These are phyloP conservation scores for Aspergillus sp. DNA, from an alignment of 2,329 filamentous ascomycete species.

Conservation along the genomic window DNA sequence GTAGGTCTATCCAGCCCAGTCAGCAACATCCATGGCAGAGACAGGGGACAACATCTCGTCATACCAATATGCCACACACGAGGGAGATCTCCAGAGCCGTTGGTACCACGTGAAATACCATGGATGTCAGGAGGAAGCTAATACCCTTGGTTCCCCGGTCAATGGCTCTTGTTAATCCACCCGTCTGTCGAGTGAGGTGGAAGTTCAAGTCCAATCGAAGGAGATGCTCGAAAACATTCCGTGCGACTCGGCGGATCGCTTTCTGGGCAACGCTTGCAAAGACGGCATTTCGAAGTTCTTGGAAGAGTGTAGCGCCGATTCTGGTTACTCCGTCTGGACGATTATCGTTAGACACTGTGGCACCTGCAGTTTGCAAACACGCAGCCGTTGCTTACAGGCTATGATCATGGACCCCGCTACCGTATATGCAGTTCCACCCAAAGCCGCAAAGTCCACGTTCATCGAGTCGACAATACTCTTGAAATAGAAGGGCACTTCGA, in stretches of 20 bases:
- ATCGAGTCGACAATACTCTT: conserved; percentile 97
- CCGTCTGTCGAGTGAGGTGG: conserved; percentile 90
- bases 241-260: conserved; percentile 85
- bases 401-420: conserved; percentile 91
- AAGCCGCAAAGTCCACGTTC: conserved; percentile 87
- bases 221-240: conserved; percentile 89
- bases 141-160: conserved; percentile 98
- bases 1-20: conserved; percentile 61
- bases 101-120: conserved; percentile 96
- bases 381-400: conserved; percentile 59
- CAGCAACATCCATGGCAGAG: conserved; percentile 8
- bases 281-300: conserved; percentile 91
- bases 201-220: conserved; percentile 88
- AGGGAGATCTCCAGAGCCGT: conserved; percentile 91
- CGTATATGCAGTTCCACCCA: conserved; percentile 85
- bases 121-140: conserved; percentile 92
- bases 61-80: conserved; percentile 85
- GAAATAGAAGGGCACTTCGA: conserved; percentile 98
- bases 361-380: background rate
- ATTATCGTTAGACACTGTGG: conserved; percentile 13
- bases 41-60: conserved; percentile 8
- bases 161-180: conserved; percentile 88
- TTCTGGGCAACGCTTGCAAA: conserved; percentile 98
- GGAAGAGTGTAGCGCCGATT: conserved; percentile 84
- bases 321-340: conserved; percentile 73